These are phyloP conservation scores for Blastomyces silverae DNA, from an alignment of 2,329 filamentous ascomycete genomes.

Conservation along the genomic window DNA sequence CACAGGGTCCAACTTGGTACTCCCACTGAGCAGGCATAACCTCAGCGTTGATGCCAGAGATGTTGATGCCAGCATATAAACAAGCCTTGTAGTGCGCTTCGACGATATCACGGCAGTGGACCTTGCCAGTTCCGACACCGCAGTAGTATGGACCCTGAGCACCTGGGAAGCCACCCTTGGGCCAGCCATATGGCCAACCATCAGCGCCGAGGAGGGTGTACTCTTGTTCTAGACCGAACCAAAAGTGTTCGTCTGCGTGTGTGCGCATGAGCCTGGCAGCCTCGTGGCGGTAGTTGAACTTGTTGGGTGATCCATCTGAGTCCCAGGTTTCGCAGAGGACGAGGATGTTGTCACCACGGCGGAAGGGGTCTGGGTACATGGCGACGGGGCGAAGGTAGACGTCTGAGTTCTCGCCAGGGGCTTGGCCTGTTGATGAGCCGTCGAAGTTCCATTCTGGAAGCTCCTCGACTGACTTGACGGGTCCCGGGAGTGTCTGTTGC, in stretches of 20 bases:
- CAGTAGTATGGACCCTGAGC: slow-evolving; percentile 96
- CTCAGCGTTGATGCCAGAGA: slow-evolving; percentile 98
- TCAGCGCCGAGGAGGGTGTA: slow-evolving; percentile 86
- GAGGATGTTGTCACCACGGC: slow-evolving; percentile 80
- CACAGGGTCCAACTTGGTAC: slow-evolving; percentile 89
- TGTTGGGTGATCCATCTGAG: slow-evolving; percentile 89
- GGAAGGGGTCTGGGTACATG: slow-evolving; percentile 88
- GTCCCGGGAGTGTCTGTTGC: slow-evolving; percentile 56
- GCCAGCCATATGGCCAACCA: slow-evolving; percentile 90
- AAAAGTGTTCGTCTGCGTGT: slow-evolving; percentile 74
- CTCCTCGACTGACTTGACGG: slow-evolving; percentile 53
- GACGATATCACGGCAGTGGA: slow-evolving; percentile 96
- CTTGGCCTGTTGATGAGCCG: slow-evolving; percentile 87
- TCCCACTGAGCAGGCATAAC: slow-evolving; percentile 99
- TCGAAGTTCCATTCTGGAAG: slow-evolving; percentile 77
- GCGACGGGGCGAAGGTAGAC: slow-evolving; percentile 90
- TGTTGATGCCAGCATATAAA: slow-evolving; percentile 82
- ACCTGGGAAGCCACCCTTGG: slow-evolving; percentile 78
- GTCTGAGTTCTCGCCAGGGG: slow-evolving; percentile 91
- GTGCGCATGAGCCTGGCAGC: slow-evolving; percentile 82
- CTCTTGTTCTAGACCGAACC: slow-evolving; percentile 98
- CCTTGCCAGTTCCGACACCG: slow-evolving; percentile 94
- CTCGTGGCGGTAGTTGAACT: slow-evolving; percentile 96
- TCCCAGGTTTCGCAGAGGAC: slow-evolving; percentile 95
- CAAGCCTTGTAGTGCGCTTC: slow-evolving; percentile 90